These are phyloP conservation scores for Lepiota venenata DNA, from an alignment of 768 basidiomycete genomes.

Conservation along the genomic window DNA sequence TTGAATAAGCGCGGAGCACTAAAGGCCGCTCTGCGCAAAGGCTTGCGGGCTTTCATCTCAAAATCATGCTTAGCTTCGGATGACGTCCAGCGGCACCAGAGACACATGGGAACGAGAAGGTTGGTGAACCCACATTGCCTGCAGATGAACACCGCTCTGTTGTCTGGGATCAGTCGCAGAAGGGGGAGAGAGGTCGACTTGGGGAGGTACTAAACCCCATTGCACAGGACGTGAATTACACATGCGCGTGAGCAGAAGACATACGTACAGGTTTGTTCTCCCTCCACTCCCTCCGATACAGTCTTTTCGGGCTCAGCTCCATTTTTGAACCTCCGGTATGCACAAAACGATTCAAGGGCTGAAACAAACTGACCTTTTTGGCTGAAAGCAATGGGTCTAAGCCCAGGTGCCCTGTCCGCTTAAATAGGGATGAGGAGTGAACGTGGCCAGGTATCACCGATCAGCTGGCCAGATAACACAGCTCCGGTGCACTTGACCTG, in stretches of 20 bases:
- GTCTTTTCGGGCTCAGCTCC: constrained; percentile 1
- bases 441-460: background rate
- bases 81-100: constrained; percentile 8
- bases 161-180: constrained; percentile 1
- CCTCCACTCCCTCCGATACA: constrained; percentile 4
- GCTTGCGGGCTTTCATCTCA: background rate
- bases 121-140: constrained; percentile 8
- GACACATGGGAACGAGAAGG: background rate
- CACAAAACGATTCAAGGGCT: background rate
- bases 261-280: constrained; percentile 2
- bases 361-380: constrained; percentile 1
- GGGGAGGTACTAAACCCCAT: background rate
- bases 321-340: background rate
- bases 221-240: background rate
- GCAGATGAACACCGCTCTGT: constrained; percentile 1
- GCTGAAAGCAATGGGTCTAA: background rate
- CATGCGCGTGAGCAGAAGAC: background rate
- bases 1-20: constrained; percentile 7
- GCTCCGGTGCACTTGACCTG: too few species aligned
- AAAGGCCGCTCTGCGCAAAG: background rate
- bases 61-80: constrained; percentile 1
- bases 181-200: constrained; percentile 8
- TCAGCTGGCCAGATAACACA: background rate
- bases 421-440: background rate
- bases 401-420: background rate